These are phyloP conservation scores for Termitomyces sp. DNA, from an alignment of 768 basidiomycete species.

Conservation along the genomic window DNA sequence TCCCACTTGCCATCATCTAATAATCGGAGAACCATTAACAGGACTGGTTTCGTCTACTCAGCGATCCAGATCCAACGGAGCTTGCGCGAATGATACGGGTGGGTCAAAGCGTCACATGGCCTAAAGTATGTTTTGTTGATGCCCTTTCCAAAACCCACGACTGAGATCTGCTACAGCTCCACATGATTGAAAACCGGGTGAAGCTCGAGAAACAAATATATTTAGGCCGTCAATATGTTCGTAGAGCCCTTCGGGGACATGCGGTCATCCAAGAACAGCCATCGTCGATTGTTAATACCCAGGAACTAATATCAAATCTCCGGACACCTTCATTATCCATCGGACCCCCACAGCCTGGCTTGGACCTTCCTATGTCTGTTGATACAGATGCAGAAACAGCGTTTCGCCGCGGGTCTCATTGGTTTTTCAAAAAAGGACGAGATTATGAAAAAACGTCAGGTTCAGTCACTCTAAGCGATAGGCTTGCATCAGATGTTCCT, in stretches of 20 bases:
- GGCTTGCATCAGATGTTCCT: conserved; percentile 28
- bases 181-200: conserved; percentile 91
- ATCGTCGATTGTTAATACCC: conserved; percentile 11
- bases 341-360: conserved; percentile 32
- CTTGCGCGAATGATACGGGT: conserved; percentile 82
- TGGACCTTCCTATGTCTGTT: conserved; percentile 57
- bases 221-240: conserved; percentile 68
- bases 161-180: conserved; percentile 45
- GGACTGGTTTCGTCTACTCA: conserved; percentile 83
- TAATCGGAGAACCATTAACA: conserved; percentile 19
- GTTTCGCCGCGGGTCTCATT: conserved; percentile 50
- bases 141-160: neutral
- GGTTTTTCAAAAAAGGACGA: conserved; percentile 49
- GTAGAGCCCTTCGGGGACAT: conserved; percentile 42
- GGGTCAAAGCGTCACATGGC: conserved; percentile 93
- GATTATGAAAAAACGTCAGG: conserved; percentile 27
- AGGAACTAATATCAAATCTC: conserved; percentile 5
- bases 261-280: conserved; percentile 15
- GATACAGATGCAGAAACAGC: conserved; percentile 79
- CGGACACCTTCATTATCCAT: conserved; percentile 14
- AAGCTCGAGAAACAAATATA: conserved; percentile 80
- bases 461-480: conserved; percentile 24
- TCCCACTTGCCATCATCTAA: neutral
- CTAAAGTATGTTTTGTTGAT: conserved; percentile 55
- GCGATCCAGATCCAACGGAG: conserved; percentile 76